Conservation (phyloP, 129 eudicot genomes). For the Tanacetum coccineum region DNA sequence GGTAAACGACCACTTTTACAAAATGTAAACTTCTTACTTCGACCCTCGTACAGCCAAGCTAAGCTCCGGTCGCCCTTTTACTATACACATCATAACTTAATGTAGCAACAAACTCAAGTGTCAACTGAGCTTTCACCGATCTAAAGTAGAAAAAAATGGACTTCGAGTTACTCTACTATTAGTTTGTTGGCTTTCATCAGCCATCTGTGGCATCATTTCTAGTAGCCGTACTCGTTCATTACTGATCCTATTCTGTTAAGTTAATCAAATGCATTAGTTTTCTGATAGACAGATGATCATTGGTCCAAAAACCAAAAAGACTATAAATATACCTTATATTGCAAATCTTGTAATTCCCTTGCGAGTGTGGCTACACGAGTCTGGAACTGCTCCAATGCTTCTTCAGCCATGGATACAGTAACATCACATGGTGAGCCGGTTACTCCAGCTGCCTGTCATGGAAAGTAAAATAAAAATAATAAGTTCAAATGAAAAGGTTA, state of each 20-base stretch:
- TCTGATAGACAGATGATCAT: not conserved
- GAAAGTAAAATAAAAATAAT: not conserved
- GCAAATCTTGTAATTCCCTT: slow-evolving; percentile 61
- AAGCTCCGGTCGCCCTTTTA: not conserved
- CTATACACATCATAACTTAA: slow-evolving; percentile 21
- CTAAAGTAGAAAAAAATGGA: slow-evolving; percentile 58
- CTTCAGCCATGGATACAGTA: slow-evolving; percentile 56
- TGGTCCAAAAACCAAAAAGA: not conserved
- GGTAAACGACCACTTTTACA: not conserved
- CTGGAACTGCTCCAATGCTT: slow-evolving; percentile 69
- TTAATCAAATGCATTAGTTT: slow-evolving; percentile 16
- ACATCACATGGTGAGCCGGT: slow-evolving; percentile 47
- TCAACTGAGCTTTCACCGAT: slow-evolving; percentile 39
- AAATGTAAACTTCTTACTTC: not conserved
- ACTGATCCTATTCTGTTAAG: slow-evolving; percentile 57
- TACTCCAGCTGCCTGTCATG: slow-evolving; percentile 68
- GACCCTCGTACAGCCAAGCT: not conserved
- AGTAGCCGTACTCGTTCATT: slow-evolving; percentile 62
- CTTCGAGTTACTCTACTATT: slow-evolving; percentile 35
- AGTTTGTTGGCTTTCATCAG: slow-evolving; percentile 39
- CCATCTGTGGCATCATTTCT: slow-evolving; percentile 55
- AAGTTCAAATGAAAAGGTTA: not conserved
- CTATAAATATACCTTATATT: slow-evolving; percentile 50
- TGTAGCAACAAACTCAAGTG: not conserved
- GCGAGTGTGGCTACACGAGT: slow-evolving; percentile 44